Evolutionary conservation across 306 rosid genomes (phyloP).

Genomic region (Medicago arabica): DNA sequence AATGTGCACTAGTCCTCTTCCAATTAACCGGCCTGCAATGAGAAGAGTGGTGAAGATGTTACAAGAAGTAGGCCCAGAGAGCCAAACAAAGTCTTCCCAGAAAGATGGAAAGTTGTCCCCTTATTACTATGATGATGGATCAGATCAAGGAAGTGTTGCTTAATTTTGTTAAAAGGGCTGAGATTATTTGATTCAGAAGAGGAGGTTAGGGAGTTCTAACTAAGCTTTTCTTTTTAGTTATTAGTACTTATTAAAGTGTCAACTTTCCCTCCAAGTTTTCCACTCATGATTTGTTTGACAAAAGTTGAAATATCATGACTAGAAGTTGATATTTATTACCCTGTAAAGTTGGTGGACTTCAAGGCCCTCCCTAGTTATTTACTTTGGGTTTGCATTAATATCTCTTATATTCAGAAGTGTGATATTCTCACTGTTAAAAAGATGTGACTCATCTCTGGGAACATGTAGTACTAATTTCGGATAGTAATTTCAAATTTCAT

Average conservation of each 20-base stretch:
- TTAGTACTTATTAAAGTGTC: slow-evolving; percentile 15
- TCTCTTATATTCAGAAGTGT: slow-evolving; percentile 22
- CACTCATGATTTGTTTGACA: slow-evolving; percentile 36
- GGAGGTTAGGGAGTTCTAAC: slow-evolving; percentile 1
- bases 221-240: slow-evolving; percentile 30
- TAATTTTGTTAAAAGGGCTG: slow-evolving; percentile 36
- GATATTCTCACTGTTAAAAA: slow-evolving; percentile 36
- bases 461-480: slow-evolving; percentile 17
- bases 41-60: slow-evolving; percentile 74
- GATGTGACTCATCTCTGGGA: slow-evolving; percentile 33
- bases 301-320: slow-evolving; percentile 16
- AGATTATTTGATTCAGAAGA: neutral
- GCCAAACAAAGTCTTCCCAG: slow-evolving; percentile 40
- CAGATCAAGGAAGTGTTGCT: slow-evolving; percentile 76
- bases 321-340: slow-evolving; percentile 31
- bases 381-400: slow-evolving; percentile 25
- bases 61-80: slow-evolving; percentile 60
- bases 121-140: slow-evolving; percentile 66
- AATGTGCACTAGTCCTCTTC: slow-evolving; percentile 93
- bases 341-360: slow-evolving; percentile 41
- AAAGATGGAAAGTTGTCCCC: slow-evolving; percentile 71
- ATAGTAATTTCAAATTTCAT: slow-evolving; percentile 19
- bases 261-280: slow-evolving; percentile 28
- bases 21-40: slow-evolving; percentile 73
- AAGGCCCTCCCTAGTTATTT: slow-evolving; percentile 26